Evolutionary conservation across 257 asterid genomes (phyloP).

Genomic region (Solanum piurae): DNA sequence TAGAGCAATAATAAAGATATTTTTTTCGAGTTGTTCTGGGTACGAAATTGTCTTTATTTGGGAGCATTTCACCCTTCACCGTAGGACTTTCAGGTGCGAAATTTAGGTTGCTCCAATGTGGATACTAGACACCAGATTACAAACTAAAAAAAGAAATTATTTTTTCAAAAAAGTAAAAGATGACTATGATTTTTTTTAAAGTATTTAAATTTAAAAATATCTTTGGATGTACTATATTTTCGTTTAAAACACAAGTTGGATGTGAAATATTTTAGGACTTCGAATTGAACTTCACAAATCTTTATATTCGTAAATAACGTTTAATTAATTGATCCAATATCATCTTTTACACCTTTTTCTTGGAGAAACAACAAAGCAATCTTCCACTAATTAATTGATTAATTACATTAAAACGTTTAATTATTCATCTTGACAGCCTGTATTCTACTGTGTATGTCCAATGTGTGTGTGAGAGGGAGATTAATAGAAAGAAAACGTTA

Average conservation of each 20-base stretch:
- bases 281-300: too few relatives aligned
- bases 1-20: too few relatives aligned
- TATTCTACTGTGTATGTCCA: conserved; percentile 33
- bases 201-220: background rate
- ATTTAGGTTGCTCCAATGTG: too few relatives aligned
- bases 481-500: conserved; percentile 39
- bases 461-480: conserved; percentile 34
- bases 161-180: background rate
- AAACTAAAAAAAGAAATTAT: too few relatives aligned
- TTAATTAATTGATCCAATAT: background rate
- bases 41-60: too few relatives aligned
- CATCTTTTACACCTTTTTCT: background rate
- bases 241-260: background rate
- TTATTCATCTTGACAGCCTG: conserved; percentile 58
- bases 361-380: conserved; percentile 5
- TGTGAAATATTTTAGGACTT: too few relatives aligned
- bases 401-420: conserved; percentile 8
- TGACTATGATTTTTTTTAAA: background rate
- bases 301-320: too few relatives aligned
- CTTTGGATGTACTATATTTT: background rate
- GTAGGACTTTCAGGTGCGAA: too few relatives aligned
- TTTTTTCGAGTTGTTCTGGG: too few relatives aligned
- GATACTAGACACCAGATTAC: too few relatives aligned
- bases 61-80: too few relatives aligned
- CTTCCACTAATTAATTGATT: conserved; percentile 6